Conservation (phyloP, 768 basidiomycete genomes). For the Calocera cornea region DNA sequence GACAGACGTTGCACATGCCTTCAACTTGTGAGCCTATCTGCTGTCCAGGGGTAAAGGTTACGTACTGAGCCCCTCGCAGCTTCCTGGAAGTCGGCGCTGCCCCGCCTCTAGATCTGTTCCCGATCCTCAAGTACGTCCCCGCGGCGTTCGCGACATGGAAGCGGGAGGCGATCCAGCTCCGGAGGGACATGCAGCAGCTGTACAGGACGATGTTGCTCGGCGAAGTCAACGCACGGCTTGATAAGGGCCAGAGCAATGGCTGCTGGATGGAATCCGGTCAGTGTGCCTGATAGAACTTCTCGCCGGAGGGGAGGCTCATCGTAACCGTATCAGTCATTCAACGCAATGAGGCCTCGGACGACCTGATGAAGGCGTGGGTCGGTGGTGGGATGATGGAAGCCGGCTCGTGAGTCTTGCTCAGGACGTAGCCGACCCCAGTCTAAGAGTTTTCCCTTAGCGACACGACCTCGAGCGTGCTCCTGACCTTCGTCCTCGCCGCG, state of each 20-base stretch:
- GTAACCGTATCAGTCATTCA: background rate
- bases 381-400: slow-evolving; percentile 1
- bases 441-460: background rate
- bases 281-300: background rate
- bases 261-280: slow-evolving; percentile 1
- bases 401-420: background rate
- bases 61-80: background rate
- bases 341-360: background rate
- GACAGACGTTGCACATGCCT: background rate
- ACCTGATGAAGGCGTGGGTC: background rate
- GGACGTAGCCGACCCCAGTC: background rate
- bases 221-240: background rate
- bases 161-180: background rate
- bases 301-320: too few relatives aligned
- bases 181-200: background rate
- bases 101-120: background rate
- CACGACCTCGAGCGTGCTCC: background rate
- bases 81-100: slow-evolving; percentile 4
- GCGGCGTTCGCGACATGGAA: background rate
- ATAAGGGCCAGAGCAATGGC: background rate
- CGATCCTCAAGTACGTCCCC: background rate
- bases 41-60: background rate
- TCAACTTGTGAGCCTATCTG: background rate
- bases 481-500: background rate
- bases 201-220: background rate